Conservation (phyloP, 78 protist species). For the Bigelowiella natans region DNA sequence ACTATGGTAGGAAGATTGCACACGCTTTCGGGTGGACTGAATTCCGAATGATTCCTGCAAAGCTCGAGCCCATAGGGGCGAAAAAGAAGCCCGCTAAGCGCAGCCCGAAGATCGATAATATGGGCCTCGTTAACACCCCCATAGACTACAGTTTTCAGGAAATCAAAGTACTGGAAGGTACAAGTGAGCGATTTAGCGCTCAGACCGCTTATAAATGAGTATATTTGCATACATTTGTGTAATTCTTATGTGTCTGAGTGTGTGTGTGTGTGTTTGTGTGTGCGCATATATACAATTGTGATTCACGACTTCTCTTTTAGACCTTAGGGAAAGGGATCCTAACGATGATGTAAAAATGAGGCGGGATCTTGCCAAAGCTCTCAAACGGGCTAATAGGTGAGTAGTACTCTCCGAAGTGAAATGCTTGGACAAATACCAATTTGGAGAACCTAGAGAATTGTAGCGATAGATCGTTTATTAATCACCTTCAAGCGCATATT, state of each 20-base stretch:
- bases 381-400: not conserved
- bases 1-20: too few relatives aligned
- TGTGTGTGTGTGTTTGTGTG: not conserved
- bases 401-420: too few relatives aligned
- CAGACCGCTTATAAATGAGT: not conserved
- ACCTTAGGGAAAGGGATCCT: not conserved
- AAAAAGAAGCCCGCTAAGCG: too few relatives aligned
- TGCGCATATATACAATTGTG: not conserved
- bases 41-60: too few relatives aligned
- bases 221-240: not conserved
- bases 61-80: too few relatives aligned
- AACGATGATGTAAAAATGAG: not conserved
- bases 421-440: too few relatives aligned
- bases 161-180: not conserved
- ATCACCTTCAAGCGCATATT: too few relatives aligned
- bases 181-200: not conserved
- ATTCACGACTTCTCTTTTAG: not conserved
- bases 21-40: too few relatives aligned
- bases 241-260: not conserved
- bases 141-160: not conserved
- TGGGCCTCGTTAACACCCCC: not conserved
- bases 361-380: not conserved
- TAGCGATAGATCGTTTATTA: too few relatives aligned
- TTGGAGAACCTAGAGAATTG: too few relatives aligned
- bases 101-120: not conserved